phyloP scores from a whole-genome alignment of 345 rosid genomes.

The Limnanthes douglasii region DNA sequence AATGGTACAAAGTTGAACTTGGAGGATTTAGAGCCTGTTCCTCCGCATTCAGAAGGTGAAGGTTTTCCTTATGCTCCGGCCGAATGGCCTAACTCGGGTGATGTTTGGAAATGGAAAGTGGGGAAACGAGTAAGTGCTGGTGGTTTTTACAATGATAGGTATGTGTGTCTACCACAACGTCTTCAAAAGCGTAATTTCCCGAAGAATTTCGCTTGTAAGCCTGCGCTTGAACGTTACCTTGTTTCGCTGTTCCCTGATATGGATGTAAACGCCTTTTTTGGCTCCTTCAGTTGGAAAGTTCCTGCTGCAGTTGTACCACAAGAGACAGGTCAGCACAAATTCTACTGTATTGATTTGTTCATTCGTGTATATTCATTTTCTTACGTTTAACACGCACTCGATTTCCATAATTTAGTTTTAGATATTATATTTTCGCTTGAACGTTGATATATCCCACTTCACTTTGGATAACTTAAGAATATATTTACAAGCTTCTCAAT shows the following conservation, averaged over 20 bases:
- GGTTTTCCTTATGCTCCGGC: conserved; percentile 17
- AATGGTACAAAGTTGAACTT: no score
- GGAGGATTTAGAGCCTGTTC: no score
- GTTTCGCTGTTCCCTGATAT: conserved; percentile 30
- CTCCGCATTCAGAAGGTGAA: conserved; percentile 24
- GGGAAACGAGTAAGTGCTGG: conserved; percentile 43
- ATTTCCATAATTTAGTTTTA: no score
- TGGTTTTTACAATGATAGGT: conserved; percentile 57
- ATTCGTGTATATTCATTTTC: no score
- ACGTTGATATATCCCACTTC: no score
- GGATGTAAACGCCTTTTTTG: conserved; percentile 45
- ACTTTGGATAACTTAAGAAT: no score
- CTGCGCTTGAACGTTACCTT: conserved; percentile 33
- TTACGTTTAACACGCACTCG: no score
- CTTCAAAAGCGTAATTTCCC: conserved; percentile 13
- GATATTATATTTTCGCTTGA: no score
- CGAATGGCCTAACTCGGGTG: conserved; percentile 19
- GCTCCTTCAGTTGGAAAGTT: conserved; percentile 73
- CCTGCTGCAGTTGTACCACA: no score
- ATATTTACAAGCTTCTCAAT: no score
- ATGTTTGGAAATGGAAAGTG: conserved; percentile 48
- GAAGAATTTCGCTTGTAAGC: conserved; percentile 50
- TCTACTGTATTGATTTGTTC: no score
- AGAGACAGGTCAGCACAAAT: no score
- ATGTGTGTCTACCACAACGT: conserved; percentile 38